Base-by-base conservation (phyloP, 2,329 filamentous ascomycete species). In the Cytospora paraplurivora region DNA sequence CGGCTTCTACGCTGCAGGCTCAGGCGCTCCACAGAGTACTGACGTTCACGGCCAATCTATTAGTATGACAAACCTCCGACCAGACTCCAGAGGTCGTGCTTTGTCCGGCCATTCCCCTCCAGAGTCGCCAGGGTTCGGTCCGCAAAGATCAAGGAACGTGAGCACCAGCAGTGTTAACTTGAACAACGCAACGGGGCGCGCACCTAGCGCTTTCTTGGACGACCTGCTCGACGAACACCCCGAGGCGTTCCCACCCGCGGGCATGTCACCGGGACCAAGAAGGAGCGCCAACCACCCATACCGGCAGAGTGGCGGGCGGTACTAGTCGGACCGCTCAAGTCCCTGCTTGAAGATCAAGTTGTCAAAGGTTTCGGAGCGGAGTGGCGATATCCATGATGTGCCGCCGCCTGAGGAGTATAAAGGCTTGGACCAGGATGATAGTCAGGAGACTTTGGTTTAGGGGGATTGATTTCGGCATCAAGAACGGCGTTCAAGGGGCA, bases 171-270 rank as follows among this genome's bases (percentile, higher is more conserved):
- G 87, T 5, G 72, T 93, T 67, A 89, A 87, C 69, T 81, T 89
- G 63, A 86, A 83, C 67, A 81, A 85, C 62, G 83, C 88, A 15
- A 88, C 86, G 59, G 87, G 87, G 62, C 83, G 93, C 63, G 90
- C 93, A 17, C 94, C 94, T 0, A 96, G 92, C 74, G 91, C 92
- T 19, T 97, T 93, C 73, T 81, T 98, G 47, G 93, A 98, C 65
- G 93, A 97, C 74, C 77, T 98, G 56, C 89, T 97, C 66, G 92
- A 93, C 71, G 91, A 90, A 67, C 88, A 93, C 71, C 80, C 82
- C 7, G 78, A 78, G 44, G 74, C 77, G 68, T 78, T 85, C 60
- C 82, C 83, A 12, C 79, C 82, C 3, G 63, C 72, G 68, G 7
- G 66, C 54, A 37, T 53, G 52, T 19, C 67, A 65, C 51, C 64